Evolutionary conservation across 225 moss, liverwort and hornwort genomes (phyloP), one percentile per base, ranked within the genome.

Genomic region (Pleurozium schreberi): DNA sequence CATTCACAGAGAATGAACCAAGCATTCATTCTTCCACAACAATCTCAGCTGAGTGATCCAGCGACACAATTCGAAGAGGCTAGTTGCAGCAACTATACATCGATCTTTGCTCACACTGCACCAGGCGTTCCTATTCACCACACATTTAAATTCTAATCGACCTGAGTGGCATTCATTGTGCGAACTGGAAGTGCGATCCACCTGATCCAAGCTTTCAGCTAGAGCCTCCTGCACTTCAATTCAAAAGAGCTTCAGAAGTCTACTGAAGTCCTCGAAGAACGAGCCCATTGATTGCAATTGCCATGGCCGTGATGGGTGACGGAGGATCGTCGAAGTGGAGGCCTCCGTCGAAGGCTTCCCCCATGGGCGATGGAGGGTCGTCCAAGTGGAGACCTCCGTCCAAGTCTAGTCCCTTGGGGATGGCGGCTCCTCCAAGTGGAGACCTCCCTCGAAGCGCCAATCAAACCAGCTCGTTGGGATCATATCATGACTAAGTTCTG

Each of bases 351-450:
- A 81, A 47, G 60, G 9, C 47, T 6, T 9, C 27, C 30, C 68
- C 68, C 68, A 11, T 22, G n/a, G 88, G 84, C 2, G 71, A 71
- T 3, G 71, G 71, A 5, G 71, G 89, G 8, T 89, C 89, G 2
- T 89, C 86, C 11, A 86, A 89, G 50, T 85, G 89, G 89, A 63
- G 73, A 4, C 85, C 86, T 86, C 89, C 89, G 11, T 89, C 86
- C 3, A 86, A 77, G 49, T 13, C 59, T 14, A 38, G 49, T 30
- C 81, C 60, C 21, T 21, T 55, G 84, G 84, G 6, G 84, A 88
- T 38, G 88, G 84, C 15, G 84, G 84, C 11, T 84, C 77, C 6
- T 88, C 76, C 25, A 88, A 84, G 66, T 88, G 88, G 77, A 50
- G 58, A 47, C 88, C 84, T 55, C 84, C 84, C 1, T 84, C 84